These are phyloP conservation scores for Solanum rostratum DNA, from an alignment of 257 asterid genomes.

Conservation along the genomic window DNA sequence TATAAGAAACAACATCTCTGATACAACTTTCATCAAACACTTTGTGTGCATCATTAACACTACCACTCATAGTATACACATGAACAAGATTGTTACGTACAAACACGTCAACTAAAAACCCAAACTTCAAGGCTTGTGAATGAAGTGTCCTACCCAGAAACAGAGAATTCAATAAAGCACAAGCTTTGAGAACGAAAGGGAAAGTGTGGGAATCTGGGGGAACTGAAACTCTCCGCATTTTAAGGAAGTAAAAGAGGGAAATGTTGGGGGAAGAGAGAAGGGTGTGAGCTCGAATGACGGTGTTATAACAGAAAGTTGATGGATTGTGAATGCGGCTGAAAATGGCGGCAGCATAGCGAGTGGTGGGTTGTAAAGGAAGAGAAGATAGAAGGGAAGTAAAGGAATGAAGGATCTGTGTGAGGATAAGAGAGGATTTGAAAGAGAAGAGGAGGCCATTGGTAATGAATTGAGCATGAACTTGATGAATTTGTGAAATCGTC, in stretches of 20 bases:
- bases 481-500: constrained; percentile 36
- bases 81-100: constrained; percentile 45
- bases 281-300: constrained; percentile 52
- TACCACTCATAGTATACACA: constrained; percentile 25
- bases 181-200: constrained; percentile 63
- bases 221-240: constrained; percentile 46
- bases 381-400: constrained; percentile 21
- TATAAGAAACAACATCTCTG: constrained; percentile 64
- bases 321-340: constrained; percentile 51
- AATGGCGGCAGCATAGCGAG: constrained; percentile 30
- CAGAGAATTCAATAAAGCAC: constrained; percentile 28
- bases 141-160: constrained; percentile 34
- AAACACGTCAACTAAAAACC: constrained; percentile 41
- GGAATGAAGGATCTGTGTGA: constrained; percentile 54
- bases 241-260: constrained; percentile 26
- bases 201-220: constrained; percentile 54
- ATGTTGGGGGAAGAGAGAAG: constrained; percentile 33
- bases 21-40: constrained; percentile 43
- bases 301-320: constrained; percentile 52
- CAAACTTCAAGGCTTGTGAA: constrained; percentile 38
- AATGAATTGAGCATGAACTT: constrained; percentile 64
- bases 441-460: constrained; percentile 45
- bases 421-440: constrained; percentile 30
- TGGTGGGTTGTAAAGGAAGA: background rate
- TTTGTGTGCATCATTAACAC: constrained; percentile 15